A percentile compares a stretch with the other conserved stretches of the same genome.
phyloP scores from a whole-genome alignment of 2,329 filamentous ascomycete species.

The Nemania bipapillata region DNA sequence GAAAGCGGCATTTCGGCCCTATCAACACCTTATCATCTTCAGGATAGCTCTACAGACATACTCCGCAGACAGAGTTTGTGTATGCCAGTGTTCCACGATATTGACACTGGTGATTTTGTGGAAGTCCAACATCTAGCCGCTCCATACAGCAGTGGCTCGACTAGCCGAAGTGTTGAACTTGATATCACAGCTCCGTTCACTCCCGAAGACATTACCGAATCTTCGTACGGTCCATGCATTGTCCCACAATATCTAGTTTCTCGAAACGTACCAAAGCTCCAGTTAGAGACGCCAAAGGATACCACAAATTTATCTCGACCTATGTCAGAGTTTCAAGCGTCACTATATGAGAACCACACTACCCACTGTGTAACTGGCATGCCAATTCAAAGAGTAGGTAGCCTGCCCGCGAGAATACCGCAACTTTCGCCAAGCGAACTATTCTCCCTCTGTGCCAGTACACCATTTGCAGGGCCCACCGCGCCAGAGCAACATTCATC shows the following conservation, averaged over 20 bases:
- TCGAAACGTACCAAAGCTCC: neutral
- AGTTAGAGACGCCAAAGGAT: constrained; percentile 8
- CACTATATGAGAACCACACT: neutral
- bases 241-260: too few relatives aligned
- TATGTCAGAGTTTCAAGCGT: too few relatives aligned
- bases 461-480: neutral
- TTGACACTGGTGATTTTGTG: neutral
- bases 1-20: constrained; percentile 3
- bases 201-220: neutral
- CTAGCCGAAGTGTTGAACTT: neutral
- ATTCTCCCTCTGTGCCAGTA: neutral
- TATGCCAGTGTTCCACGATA: neutral
- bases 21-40: neutral
- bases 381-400: neutral
- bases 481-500: neutral
- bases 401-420: neutral
- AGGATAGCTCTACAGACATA: neutral
- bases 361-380: neutral
- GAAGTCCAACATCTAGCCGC: neutral
- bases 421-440: neutral
- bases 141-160: neutral
- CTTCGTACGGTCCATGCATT: too few relatives aligned
- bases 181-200: neutral
- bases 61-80: neutral
- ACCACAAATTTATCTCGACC: neutral